Evolutionary conservation across 192 early-diverging fungal genomes (phyloP).

Genomic region (Coemansia umbellata): DNA sequence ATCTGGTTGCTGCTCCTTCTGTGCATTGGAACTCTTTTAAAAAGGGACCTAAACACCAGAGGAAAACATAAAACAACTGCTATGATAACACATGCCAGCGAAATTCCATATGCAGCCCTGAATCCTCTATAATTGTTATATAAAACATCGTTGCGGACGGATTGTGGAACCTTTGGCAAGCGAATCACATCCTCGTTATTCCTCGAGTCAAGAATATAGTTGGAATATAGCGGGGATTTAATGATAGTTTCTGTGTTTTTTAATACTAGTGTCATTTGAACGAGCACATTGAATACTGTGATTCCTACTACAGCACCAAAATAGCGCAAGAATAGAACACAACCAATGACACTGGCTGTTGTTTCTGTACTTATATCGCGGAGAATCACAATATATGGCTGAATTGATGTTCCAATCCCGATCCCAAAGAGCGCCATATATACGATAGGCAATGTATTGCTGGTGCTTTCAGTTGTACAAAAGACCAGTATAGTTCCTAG

Average conservation of each 20-base stretch:
- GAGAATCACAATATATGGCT: slow-evolving; percentile 20
- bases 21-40: not conserved
- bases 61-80: slow-evolving; percentile 1
- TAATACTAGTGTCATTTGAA: slow-evolving; percentile 27
- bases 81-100: not conserved
- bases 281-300: slow-evolving; percentile 33
- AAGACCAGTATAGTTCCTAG: slow-evolving; percentile 25
- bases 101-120: slow-evolving; percentile 12
- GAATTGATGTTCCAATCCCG: slow-evolving; percentile 28
- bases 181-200: slow-evolving; percentile 39
- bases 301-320: slow-evolving; percentile 29
- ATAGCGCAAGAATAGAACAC: slow-evolving; percentile 20
- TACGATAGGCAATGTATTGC: slow-evolving; percentile 10
- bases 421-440: slow-evolving; percentile 37
- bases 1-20: too few relatives aligned
- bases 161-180: slow-evolving; percentile 33
- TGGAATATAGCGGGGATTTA: slow-evolving; percentile 15
- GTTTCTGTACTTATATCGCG: slow-evolving; percentile 2
- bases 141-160: slow-evolving; percentile 25
- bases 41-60: not conserved
- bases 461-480: slow-evolving; percentile 14
- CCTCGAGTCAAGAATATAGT: slow-evolving; percentile 27
- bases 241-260: slow-evolving; percentile 32
- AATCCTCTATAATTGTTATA: slow-evolving; percentile 28
- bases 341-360: slow-evolving; percentile 12